Conservation (phyloP, 148 eudicot species). For the Spergularia marina region DNA sequence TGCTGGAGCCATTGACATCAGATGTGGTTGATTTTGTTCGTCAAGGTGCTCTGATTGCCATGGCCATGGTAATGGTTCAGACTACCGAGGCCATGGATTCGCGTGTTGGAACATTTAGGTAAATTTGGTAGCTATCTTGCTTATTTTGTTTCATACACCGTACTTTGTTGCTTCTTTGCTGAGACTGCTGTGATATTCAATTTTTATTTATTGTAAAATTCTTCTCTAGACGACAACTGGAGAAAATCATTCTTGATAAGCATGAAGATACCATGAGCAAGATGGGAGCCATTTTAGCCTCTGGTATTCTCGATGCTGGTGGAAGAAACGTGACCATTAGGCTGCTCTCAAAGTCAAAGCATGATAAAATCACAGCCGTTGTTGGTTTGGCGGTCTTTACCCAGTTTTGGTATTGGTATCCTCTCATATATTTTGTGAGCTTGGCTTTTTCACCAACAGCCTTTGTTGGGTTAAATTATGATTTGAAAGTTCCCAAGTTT, state of each 20-base stretch:
- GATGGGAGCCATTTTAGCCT: conserved; percentile 98
- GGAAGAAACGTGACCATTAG: conserved; percentile 96
- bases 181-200: neutral
- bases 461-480: conserved; percentile 83
- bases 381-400: conserved; percentile 95
- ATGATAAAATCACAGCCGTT: conserved; percentile 89
- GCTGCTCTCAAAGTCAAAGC: conserved; percentile 85
- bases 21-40: conserved; percentile 98
- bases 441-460: conserved; percentile 95
- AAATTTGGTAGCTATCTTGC: neutral
- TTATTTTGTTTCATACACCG: neutral
- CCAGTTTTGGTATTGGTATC: conserved; percentile 99
- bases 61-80: conserved; percentile 99
- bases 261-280: conserved; percentile 99
- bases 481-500: conserved; percentile 87
- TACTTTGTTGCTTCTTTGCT: conserved; percentile 11
- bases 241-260: conserved; percentile 92
- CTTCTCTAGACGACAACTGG: conserved; percentile 71
- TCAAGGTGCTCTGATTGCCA: conserved; percentile 95
- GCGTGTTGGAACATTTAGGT: conserved; percentile 99
- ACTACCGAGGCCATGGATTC: conserved; percentile 92
- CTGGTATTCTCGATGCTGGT: conserved; percentile 98
- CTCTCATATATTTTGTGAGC: conserved; percentile 93
- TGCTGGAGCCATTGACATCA: conserved; percentile 93
- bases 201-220: neutral